Conservation (phyloP, 169 alveolate species). For the Cryptosporidium viatorum region DNA sequence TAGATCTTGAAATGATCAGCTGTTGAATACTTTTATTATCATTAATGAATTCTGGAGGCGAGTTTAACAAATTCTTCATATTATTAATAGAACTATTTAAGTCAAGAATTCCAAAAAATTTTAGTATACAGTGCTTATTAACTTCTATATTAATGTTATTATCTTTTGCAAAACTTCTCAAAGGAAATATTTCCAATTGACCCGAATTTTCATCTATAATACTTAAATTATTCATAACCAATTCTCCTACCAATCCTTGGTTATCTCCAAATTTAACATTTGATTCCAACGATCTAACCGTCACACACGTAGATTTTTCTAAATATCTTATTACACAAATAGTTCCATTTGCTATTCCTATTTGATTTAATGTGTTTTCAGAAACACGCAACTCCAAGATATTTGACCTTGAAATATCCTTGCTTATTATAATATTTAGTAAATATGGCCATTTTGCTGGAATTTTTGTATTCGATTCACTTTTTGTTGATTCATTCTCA, state of each 20-base stretch:
- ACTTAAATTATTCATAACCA: slow-evolving; percentile 13
- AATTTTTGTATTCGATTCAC: not conserved
- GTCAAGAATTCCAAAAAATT: slow-evolving; percentile 14
- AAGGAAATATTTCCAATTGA: not conserved
- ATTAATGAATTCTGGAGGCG: slow-evolving; percentile 23
- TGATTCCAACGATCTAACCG: slow-evolving; percentile 8
- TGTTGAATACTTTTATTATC: slow-evolving; percentile 23
- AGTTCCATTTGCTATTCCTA: slow-evolving; percentile 55
- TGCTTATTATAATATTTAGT: not conserved
- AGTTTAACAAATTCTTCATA: not conserved
- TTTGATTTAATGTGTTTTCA: slow-evolving; percentile 14
- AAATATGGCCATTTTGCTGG: slow-evolving; percentile 22
- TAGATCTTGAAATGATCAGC: slow-evolving; percentile 40
- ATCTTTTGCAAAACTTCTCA: slow-evolving; percentile 14
- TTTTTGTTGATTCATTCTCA: not conserved
- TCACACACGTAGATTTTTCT: slow-evolving; percentile 33
- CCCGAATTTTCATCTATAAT: not conserved
- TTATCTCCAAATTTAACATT: slow-evolving; percentile 16
- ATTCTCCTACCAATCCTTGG: slow-evolving; percentile 26
- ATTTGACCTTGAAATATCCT: slow-evolving; percentile 45
- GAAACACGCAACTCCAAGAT: slow-evolving; percentile 53
- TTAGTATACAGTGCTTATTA: slow-evolving; percentile 11
- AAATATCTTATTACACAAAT: slow-evolving; percentile 5
- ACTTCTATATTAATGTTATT: not conserved
- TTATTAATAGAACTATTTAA: not conserved